Conservation (phyloP, 2,329 filamentous ascomycete genomes). For the Fusarium nurragi region DNA sequence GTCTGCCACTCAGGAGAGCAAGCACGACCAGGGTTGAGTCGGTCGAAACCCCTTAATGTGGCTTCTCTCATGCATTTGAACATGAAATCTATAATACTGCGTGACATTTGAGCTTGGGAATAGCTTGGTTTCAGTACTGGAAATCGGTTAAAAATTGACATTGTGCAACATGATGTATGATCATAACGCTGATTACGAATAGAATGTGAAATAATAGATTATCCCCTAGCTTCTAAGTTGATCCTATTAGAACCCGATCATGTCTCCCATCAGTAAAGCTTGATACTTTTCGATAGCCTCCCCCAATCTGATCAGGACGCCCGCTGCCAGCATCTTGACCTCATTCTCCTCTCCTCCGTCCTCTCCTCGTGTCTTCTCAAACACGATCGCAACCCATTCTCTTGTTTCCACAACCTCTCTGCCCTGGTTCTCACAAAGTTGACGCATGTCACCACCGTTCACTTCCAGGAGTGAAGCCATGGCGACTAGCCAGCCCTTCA, state of each 20-base stretch:
- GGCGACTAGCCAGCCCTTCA: conserved; percentile 80
- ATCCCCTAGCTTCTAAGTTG: background rate
- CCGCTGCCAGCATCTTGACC: conserved; percentile 80
- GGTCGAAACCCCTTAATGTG: conserved; percentile 33
- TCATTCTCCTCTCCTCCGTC: conserved; percentile 76
- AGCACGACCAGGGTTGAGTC: conserved; percentile 47
- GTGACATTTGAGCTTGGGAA: background rate
- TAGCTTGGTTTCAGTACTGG: background rate
- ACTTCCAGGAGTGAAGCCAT: conserved; percentile 84
- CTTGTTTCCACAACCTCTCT: conserved; percentile 84
- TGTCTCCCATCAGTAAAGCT: conserved; percentile 76
- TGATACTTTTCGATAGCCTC: conserved; percentile 88
- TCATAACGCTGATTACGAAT: conserved; percentile 27
- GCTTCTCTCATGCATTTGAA: background rate
- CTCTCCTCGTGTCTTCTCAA: conserved; percentile 66
- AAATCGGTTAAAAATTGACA: background rate
- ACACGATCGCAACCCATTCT: conserved; percentile 84
- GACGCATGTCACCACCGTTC: conserved; percentile 75
- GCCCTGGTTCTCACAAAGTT: conserved; percentile 77
- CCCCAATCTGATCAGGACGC: conserved; percentile 77
- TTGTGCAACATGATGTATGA: conserved; percentile 13
- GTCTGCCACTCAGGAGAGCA: conserved; percentile 51
- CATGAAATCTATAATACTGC: background rate
- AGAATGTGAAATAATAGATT: conserved; percentile 9
- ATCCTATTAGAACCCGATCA: conserved; percentile 54